Conservation (phyloP, 1,284 basidiomycete genomes). For the Dichomitus squalens region DNA sequence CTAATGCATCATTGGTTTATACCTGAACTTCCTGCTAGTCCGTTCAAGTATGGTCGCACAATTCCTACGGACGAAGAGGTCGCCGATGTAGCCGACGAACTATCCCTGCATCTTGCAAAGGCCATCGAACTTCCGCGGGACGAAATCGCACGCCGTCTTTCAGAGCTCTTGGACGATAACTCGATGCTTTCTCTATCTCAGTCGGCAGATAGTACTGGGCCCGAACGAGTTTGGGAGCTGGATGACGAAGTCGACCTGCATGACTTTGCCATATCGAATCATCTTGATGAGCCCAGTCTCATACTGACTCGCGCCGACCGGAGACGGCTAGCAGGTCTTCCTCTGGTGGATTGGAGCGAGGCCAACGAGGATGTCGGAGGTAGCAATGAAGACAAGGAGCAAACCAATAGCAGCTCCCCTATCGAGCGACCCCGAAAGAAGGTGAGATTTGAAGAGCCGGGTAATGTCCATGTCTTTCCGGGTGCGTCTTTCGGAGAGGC, state of each 20-base stretch:
- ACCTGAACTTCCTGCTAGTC: constrained; percentile 28
- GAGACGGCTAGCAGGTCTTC: constrained; percentile 18
- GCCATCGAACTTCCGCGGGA: constrained; percentile 15
- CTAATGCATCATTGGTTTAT: neutral
- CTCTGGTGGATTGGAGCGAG: neutral
- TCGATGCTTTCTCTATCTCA: constrained; percentile 7
- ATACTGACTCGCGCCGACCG: constrained; percentile 28
- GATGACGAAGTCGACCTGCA: neutral
- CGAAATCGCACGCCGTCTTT: constrained; percentile 6
- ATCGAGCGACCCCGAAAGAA: constrained; percentile 15
- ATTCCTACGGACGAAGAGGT: constrained; percentile 50
- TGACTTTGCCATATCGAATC: too few species aligned
- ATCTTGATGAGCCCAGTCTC: constrained; percentile 5
- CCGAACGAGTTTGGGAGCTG: constrained; percentile 2
- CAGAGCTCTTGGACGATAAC: constrained; percentile 12
- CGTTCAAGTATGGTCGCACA: constrained; percentile 47
- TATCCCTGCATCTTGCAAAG: constrained; percentile 14
- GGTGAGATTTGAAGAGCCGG: constrained; percentile 1
- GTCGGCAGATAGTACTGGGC: constrained; percentile 10
- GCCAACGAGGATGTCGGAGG: constrained; percentile 10
- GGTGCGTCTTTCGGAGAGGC: neutral
- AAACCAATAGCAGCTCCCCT: neutral
- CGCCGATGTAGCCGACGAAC: constrained; percentile 29
- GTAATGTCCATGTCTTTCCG: neutral
- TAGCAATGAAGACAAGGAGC: constrained; percentile 11